phyloP scores from a whole-genome alignment of 441 rosid genomes.

The Adansonia madagascariensis region DNA sequence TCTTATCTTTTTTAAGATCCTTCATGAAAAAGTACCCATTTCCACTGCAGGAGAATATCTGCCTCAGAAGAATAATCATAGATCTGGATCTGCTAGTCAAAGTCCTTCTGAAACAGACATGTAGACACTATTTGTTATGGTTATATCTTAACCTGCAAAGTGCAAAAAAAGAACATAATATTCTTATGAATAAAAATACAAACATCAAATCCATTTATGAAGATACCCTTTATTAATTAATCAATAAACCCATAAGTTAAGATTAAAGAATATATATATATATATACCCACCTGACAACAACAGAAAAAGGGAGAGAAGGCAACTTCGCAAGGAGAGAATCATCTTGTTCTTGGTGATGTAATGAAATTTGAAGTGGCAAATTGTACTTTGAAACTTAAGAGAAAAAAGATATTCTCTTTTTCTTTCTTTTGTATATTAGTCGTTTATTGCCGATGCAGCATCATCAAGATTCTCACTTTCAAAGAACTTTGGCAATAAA shows the following conservation, averaged over 20 bases:
- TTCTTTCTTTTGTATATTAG: constrained; percentile 28
- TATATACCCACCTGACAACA: constrained; percentile 33
- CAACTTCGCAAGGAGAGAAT: neutral
- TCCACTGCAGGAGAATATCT: constrained; percentile 6
- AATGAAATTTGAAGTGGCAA: constrained; percentile 21
- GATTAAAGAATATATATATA: neutral
- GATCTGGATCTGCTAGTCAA: constrained; percentile 33
- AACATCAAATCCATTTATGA: constrained; percentile 11
- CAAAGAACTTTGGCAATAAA: constrained; percentile 24
- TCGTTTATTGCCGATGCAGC: constrained; percentile 68
- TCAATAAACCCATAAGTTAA: neutral
- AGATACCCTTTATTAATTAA: constrained; percentile 7
- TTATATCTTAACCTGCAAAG: constrained; percentile 17
- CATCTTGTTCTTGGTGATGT: constrained; percentile 10
- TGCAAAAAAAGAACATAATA: neutral
- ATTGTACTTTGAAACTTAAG: neutral
- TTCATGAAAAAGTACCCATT: constrained; percentile 5
- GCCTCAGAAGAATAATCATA: constrained; percentile 11
- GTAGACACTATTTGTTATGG: neutral
- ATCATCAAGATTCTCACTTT: constrained; percentile 74
- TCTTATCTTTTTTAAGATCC: neutral
- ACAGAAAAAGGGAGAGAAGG: constrained; percentile 23
- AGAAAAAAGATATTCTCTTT: neutral
- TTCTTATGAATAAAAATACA: neutral
- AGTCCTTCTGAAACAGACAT: constrained; percentile 3